Evolutionary conservation across 2,329 filamentous ascomycete genomes (phyloP).

Genomic region (Aspergillus pseudoterreus): DNA sequence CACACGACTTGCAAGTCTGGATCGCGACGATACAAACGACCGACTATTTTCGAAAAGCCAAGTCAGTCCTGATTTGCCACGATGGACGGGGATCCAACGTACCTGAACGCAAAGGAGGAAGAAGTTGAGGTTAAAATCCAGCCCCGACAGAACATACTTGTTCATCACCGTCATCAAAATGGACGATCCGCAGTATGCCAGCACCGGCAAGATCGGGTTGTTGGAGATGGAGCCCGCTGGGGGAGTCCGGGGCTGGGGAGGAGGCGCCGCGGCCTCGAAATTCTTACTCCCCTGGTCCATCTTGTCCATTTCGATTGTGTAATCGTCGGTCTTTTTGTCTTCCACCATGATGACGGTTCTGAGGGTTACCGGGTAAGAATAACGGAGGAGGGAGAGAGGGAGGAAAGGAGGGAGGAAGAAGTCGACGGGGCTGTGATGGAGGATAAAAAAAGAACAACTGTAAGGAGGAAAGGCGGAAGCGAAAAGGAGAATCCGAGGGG

Average conservation of each 20-base stretch:
- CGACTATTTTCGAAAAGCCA: conserved; percentile 54
- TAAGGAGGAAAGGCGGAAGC: background rate
- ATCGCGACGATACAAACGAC: conserved; percentile 86
- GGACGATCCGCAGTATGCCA: conserved; percentile 91
- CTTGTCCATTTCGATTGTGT: conserved; percentile 66
- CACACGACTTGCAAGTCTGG: conserved; percentile 72
- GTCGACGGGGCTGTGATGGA: background rate
- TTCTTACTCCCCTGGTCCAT: conserved; percentile 48
- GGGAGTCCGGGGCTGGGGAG: conserved; percentile 33
- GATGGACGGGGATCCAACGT: conserved; percentile 31
- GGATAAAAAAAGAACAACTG: background rate
- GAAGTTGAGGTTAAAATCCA: conserved; percentile 92
- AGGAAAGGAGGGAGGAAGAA: background rate
- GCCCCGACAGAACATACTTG: conserved; percentile 93
- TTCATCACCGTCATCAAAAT: conserved; percentile 99
- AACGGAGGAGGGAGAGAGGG: background rate
- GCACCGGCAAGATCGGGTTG: conserved; percentile 74
- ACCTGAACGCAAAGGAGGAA: conserved; percentile 92
- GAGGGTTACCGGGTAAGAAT: background rate
- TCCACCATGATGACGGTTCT: conserved; percentile 63
- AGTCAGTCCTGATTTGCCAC: background rate
- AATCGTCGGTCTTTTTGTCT: conserved; percentile 83
- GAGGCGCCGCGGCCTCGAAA: conserved; percentile 39
- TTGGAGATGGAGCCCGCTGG: conserved; percentile 57
- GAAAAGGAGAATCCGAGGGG: background rate